A percentile compares a stretch with the other conserved stretches of the same genome.
phyloP scores from a whole-genome alignment of 331 rosid species.

The Pyrus hybrid region DNA sequence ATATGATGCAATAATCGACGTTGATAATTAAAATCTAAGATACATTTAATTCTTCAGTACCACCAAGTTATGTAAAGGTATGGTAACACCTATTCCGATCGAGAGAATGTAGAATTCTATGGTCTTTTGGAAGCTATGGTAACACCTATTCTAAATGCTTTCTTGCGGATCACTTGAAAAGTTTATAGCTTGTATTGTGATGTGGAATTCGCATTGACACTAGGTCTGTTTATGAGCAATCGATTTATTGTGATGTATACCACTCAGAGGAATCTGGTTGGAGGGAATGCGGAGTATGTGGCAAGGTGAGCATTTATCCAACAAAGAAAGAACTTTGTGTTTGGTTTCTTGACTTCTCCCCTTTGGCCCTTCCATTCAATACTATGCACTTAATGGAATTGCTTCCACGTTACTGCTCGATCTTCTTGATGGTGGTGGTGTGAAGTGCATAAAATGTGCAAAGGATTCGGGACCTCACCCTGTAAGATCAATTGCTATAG shows the following conservation, averaged over 20 bases:
- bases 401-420: constrained; percentile 69
- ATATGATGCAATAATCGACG: neutral
- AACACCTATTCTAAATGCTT: neutral
- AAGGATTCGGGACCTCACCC: constrained; percentile 36
- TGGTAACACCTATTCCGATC: neutral
- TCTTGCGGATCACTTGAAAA: neutral
- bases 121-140: neutral
- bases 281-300: constrained; percentile 79
- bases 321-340: neutral
- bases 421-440: constrained; percentile 82
- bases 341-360: neutral
- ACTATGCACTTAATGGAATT: constrained; percentile 10
- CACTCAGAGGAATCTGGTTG: constrained; percentile 89
- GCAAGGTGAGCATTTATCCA: constrained; percentile 51
- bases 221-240: constrained; percentile 88
- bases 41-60: neutral
- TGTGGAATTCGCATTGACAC: neutral
- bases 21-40: neutral
- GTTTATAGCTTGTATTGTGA: neutral
- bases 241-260: constrained; percentile 60
- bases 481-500: constrained; percentile 40
- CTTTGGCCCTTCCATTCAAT: neutral
- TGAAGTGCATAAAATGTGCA: constrained; percentile 61
- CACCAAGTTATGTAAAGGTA: neutral
- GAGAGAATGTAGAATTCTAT: neutral